Evolutionary conservation across 495 filamentous ascomycete genomes (phyloP).

Genomic region (Letharia columbiana): DNA sequence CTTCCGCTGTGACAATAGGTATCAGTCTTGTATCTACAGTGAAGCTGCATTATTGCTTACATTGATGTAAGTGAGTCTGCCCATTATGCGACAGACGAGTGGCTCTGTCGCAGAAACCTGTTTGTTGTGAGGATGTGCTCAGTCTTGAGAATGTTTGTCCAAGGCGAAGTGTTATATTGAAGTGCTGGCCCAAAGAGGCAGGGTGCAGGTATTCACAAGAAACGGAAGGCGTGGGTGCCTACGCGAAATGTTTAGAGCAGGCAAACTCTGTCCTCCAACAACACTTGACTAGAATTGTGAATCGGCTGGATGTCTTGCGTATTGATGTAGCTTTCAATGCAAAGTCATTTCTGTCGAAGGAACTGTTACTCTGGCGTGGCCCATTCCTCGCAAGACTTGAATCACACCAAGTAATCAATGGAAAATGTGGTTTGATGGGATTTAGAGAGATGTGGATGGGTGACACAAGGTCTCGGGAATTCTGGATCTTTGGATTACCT

Average conservation of each 20-base stretch:
- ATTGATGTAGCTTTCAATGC: not conserved
- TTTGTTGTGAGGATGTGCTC: not conserved
- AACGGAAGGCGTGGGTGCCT: not conserved
- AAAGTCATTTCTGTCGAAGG: not conserved
- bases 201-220: not conserved
- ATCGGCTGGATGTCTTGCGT: not conserved
- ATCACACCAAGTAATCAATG: not conserved
- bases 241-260: not conserved
- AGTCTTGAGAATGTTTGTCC: not conserved
- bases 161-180: not conserved
- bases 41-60: slow-evolving; percentile 23
- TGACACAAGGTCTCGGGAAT: not conserved
- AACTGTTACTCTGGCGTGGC: not conserved
- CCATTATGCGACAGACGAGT: slow-evolving; percentile 26
- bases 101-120: not conserved
- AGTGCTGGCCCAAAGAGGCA: not conserved
- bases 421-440: not conserved
- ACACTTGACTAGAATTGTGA: not conserved
- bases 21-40: not conserved
- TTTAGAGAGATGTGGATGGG: not conserved
- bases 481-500: not conserved
- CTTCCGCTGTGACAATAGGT: slow-evolving; percentile 30
- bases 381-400: not conserved
- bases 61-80: slow-evolving; percentile 34
- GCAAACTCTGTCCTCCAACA: not conserved